A percentile compares a stretch with the other conserved stretches of the same genome.
These are phyloP conservation scores for Calonectria naviculata DNA, from an alignment of 2,329 filamentous ascomycete genomes.

Conservation along the genomic window DNA sequence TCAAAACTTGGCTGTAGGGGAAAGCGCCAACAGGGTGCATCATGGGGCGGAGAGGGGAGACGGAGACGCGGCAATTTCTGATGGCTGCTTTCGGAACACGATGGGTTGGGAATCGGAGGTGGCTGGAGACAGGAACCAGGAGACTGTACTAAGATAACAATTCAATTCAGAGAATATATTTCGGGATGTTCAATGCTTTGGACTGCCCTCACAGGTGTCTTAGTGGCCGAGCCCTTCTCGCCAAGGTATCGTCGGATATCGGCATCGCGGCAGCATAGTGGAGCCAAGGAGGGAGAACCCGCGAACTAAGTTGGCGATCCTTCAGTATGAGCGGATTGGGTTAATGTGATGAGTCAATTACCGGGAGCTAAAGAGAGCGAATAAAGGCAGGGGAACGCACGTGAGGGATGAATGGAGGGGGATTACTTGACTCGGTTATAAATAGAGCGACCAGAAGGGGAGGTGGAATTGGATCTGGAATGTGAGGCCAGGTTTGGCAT, in stretches of 20 bases:
- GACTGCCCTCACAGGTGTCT: too few species aligned
- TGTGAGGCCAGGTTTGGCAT: not conserved
- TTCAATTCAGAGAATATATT: not conserved
- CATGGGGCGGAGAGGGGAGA: too few species aligned
- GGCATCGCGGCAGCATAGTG: not conserved
- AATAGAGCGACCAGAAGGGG: not conserved
- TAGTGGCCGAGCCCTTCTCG: too few species aligned
- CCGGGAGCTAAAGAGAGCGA: not conserved
- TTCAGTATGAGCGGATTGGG: not conserved
- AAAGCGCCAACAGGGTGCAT: not conserved
- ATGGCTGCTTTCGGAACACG: not conserved
- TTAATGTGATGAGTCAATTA: conserved; percentile 1
- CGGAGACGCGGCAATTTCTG: not conserved
- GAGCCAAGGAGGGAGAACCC: not conserved
- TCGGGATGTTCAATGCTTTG: too few species aligned
- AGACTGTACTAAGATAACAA: not conserved
- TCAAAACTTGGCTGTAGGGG: not conserved
- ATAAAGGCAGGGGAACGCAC: not conserved
- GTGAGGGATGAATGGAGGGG: not conserved
- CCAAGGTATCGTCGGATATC: not conserved
- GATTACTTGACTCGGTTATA: not conserved
- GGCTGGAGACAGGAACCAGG: not conserved
- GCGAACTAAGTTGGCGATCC: not conserved
- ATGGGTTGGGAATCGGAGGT: not conserved
- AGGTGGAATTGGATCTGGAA: not conserved